Percentiles rank a stretch among this genome's conserved stretches.
Evolutionary conservation across 306 rosid species (phyloP).

Genomic region (Lathyrus aphaca): DNA sequence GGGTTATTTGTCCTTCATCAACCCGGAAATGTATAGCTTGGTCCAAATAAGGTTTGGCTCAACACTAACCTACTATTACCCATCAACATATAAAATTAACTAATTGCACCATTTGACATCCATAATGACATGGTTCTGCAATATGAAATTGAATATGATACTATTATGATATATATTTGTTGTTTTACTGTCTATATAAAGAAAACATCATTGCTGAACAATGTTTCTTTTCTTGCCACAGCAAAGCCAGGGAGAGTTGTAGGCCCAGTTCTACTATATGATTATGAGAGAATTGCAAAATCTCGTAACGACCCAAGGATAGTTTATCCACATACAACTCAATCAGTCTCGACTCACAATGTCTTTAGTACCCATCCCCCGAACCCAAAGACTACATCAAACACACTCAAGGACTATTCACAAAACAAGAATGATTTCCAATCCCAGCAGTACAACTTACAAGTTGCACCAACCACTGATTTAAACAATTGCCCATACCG

Average conservation of each 20-base stretch:
- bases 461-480: constrained; percentile 41
- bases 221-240: constrained; percentile 34
- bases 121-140: neutral
- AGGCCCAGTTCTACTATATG: constrained; percentile 61
- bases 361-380: constrained; percentile 38
- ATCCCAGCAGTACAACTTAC: constrained; percentile 37
- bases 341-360: constrained; percentile 43
- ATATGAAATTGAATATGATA: constrained; percentile 10
- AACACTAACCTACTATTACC: too few species aligned
- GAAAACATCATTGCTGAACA: neutral
- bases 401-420: constrained; percentile 38
- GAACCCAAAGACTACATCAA: constrained; percentile 45
- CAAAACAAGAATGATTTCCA: constrained; percentile 41
- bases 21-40: too few species aligned
- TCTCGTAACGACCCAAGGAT: constrained; percentile 45
- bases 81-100: neutral
- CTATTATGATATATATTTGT: neutral
- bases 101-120: neutral
- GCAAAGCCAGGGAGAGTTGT: constrained; percentile 70
- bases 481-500: constrained; percentile 51
- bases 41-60: too few species aligned
- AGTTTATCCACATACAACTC: constrained; percentile 46
- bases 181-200: constrained; percentile 9
- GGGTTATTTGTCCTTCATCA: too few species aligned
- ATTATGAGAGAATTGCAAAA: constrained; percentile 49